Conservation (phyloP, 2,329 filamentous ascomycete genomes). For the Colletotrichum neosansevieriae region DNA sequence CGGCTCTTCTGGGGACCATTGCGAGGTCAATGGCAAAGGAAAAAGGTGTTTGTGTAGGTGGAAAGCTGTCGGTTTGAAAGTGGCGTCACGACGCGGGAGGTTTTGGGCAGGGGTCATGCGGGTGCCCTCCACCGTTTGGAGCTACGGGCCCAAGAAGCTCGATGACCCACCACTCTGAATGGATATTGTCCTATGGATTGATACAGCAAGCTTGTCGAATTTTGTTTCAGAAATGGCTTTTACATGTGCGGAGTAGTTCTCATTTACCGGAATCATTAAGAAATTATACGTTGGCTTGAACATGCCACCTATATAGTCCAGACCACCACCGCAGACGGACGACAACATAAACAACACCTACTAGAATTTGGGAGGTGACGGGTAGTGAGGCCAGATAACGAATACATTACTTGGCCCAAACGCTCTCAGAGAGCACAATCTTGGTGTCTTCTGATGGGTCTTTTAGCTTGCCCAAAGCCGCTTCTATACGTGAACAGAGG, state of each 20-base stretch:
- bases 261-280: too few relatives aligned
- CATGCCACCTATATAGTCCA: too few relatives aligned
- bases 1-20: slow-evolving; percentile 20
- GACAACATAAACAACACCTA: too few relatives aligned
- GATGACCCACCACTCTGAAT: slow-evolving; percentile 13
- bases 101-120: slow-evolving; percentile 12
- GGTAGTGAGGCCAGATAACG: slow-evolving; percentile 13
- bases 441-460: slow-evolving; percentile 3
- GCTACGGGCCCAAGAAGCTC: not conserved
- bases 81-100: slow-evolving; percentile 28
- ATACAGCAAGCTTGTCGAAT: too few relatives aligned
- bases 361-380: too few relatives aligned
- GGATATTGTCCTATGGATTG: not conserved
- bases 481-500: slow-evolving; percentile 33
- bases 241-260: too few relatives aligned
- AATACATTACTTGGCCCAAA: slow-evolving; percentile 28
- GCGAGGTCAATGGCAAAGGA: slow-evolving; percentile 6
- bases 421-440: slow-evolving; percentile 11
- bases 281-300: too few relatives aligned
- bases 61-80: slow-evolving; percentile 5
- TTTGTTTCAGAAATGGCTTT: too few relatives aligned
- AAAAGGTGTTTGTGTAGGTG: not conserved
- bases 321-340: too few relatives aligned
- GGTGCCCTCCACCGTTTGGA: not conserved
- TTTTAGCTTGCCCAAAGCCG: slow-evolving; percentile 24